Base-by-base conservation (phyloP, 176 grass and related monocot species). In the Thinopyrum elongatum region DNA sequence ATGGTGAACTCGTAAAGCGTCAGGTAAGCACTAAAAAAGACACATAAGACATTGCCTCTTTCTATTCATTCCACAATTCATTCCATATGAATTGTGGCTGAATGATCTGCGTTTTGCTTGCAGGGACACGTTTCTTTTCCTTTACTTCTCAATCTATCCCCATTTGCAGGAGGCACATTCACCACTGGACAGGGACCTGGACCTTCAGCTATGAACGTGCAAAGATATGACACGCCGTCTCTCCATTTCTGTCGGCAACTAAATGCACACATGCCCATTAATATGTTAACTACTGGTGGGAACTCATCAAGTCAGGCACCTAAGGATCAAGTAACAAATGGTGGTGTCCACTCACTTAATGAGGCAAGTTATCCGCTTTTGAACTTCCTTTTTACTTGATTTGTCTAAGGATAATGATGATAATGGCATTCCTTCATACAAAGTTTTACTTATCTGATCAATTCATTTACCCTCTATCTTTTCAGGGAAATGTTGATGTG, bases 51-150 rank as follows among this genome's bases (percentile, higher is more conserved):
- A 21, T 31, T 16, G 13, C 76, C 76, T 51, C 69, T 30, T 7
- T 81, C 36, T 71, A 35, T 77, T 73, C 42, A 75, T 62, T 33
- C 21, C 79, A 87, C 63, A 80, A 35, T 77, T 73, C 42, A 75
- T 62, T 33, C 21, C 79, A 87, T 69, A 80, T 36, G 25, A 39
- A 67, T 60, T 77, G 30, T 55, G 81, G 35, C 65, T 65, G 30
- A 82, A 70, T 61, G 16, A 65, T 68, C 10, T 55, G 22, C 80
- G 29, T 11, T 89, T 89, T 67, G 65, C 42, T 68, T 90, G 60
- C 88, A 94, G 94, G 92, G 88, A 46, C 90, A 94, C 77, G 83
- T 94, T 91, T 94, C 87, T 64, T 99, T 99, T 88, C 97, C 97
- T 81, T 92, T 94, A 42, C 38, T 94, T 92, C 88, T 98, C 13